Evolutionary conservation across 768 basidiomycete genomes (phyloP), one percentile per base, ranked within the genome.

Genomic region (Boletus reticuloceps): DNA sequence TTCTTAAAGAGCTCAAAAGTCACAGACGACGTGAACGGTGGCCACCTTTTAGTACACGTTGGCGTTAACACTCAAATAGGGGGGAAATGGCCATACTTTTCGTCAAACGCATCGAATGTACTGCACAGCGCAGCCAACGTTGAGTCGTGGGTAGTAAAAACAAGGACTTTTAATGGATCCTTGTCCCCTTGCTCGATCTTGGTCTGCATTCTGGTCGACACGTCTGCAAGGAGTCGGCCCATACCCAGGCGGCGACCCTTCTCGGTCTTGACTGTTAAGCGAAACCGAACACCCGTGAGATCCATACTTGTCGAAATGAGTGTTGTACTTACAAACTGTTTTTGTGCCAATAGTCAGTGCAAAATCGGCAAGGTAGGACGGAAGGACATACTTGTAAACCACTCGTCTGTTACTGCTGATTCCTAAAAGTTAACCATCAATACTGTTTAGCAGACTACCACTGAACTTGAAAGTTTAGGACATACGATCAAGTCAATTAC

Each of bases 241-340:
- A 91, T 86, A 1, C 87, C 89, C 6, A 94, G 73, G 38, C 83
- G 77, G 1, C 86, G 79, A 51, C 89, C 86, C 74, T 91, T 89
- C 62, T 86, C 84, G 0, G 82, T 82, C 67, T 82, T 82, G 69
- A 91, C 89, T 87, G 54, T 54, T 56, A 66, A 53, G 37, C 25
- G 25, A 5, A 25, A 40, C 40, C 37, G 8, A 37, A 55, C 13
- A 32, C 31, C 11, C 13, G 31, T 58, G 40, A 64, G 53, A 41
- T 37, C 2, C 8, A 47, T 47, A 9, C 22, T 16, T 16, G 12
- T 32, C 22, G 5, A 55, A 36, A 25, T 19, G 5, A 34, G 34
- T 22, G n/a, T 49, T 39, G 1, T 37, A 56, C 60, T 53, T 57
- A 68, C 64, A 72, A 43, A 67, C 68, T 62, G 47, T 40, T 43